Evolutionary conservation across 1,284 basidiomycete species (phyloP), one percentile per base, ranked within the genome.

Genomic region (Heliocybe sulcata): DNA sequence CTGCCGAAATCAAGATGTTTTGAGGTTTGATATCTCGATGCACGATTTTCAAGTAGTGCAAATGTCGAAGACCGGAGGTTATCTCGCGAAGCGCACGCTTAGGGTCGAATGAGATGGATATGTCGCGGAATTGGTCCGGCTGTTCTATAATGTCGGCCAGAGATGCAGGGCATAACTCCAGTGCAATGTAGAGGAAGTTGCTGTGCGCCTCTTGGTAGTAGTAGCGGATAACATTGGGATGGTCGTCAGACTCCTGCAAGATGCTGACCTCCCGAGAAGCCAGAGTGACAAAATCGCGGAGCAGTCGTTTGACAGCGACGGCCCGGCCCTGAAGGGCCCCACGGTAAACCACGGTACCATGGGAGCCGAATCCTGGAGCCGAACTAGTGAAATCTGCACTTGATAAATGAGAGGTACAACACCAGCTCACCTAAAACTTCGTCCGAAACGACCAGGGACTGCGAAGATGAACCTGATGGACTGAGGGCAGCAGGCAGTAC

Each of bases 11-110:
- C 8, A 99, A 80, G 55, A 99, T 98, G 66, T 99, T 99, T 70
- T 97, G 95, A 2, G 96, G 96, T 67, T 99, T 99, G 71, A 99
- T 97, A 68, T 99, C 96, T 26, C 97, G 85, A 73, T 99, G 97
- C 22, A 99, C 87, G 60, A 99, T 92, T 72, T 97, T 98, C 64
- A 99, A 83, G 23, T 83, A 90, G 67, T 99, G 96, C 9, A 99
- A 76, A 69, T 98, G 94, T 54, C 87, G 81, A 55, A 99, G 69
- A 2, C 96, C 96, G 12, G 86, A 82, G 0, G 94, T 85, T 58
- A 99, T 90, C 70, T 99, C 93, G 52, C 77, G 79, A 57, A 99
- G 70, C 0, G 94, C 95, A 57, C 85, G 85, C 69, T 97, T 97
- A 9, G 92, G 87, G 54, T 96, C 89, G 65, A 96, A 90, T 6